phyloP scores from a whole-genome alignment of 2,329 filamentous ascomycete genomes.

The Lachnellula arida region DNA sequence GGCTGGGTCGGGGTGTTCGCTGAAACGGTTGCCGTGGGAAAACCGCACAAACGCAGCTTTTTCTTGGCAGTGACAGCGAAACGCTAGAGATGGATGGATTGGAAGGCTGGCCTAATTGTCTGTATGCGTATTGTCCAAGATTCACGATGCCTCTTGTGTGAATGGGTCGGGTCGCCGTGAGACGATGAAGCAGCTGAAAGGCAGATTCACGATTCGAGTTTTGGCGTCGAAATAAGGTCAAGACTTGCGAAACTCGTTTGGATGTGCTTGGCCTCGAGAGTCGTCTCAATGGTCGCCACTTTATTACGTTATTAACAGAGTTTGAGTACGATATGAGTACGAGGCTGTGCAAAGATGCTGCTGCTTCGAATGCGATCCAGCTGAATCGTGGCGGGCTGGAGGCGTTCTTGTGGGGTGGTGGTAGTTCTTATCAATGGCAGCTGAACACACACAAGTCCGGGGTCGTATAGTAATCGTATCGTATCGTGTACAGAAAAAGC shows the following conservation, averaged over 20 bases:
- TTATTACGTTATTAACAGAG: neutral
- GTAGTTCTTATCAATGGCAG: neutral
- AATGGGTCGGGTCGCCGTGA: neutral
- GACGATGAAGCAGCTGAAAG: neutral
- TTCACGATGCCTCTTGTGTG: neutral
- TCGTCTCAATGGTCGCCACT: neutral
- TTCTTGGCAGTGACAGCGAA: conserved; percentile 1
- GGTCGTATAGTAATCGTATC: too few species aligned
- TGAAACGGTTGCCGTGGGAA: conserved; percentile 27
- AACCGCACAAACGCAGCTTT: conserved; percentile 1
- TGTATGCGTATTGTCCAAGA: neutral
- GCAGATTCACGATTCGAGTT: neutral
- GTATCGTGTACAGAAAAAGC: too few species aligned
- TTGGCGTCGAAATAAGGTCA: neutral
- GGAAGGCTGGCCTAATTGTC: neutral
- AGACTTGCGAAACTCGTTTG: neutral
- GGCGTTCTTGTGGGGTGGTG: neutral
- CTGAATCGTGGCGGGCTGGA: neutral
- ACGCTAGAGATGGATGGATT: conserved; percentile 1
- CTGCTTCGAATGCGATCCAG: neutral
- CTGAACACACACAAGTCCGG: neutral
- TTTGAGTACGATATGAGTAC: neutral
- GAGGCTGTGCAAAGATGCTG: neutral
- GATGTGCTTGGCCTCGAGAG: neutral
- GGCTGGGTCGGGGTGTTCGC: conserved; percentile 5